A percentile compares a stretch with the other conserved stretches of the same genome.
Evolutionary conservation across 2,329 filamentous ascomycete species (phyloP).

Genomic region (Orbilia javanica): DNA sequence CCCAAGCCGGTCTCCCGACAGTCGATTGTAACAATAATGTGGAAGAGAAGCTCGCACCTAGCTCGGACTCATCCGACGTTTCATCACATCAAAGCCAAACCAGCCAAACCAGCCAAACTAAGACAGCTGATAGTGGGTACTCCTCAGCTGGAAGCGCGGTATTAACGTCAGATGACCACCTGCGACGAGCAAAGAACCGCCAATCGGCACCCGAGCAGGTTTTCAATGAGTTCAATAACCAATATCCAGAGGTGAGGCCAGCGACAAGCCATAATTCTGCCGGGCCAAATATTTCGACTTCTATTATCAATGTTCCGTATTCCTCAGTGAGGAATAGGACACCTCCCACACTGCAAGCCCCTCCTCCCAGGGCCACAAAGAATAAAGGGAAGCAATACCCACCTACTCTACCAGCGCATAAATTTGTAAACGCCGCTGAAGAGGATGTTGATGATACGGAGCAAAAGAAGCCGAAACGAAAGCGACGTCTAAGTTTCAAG

Average conservation of each 20-base stretch:
- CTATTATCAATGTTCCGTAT: slow-evolving; percentile 35
- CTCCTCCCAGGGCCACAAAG: slow-evolving; percentile 7
- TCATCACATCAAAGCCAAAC: slow-evolving; percentile 42
- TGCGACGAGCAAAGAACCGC: slow-evolving; percentile 31
- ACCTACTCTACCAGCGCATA: slow-evolving; percentile 1
- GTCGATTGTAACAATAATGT: neutral
- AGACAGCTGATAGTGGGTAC: slow-evolving; percentile 43
- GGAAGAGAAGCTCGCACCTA: slow-evolving; percentile 36
- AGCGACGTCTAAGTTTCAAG: slow-evolving; percentile 51
- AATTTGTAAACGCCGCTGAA: slow-evolving; percentile 14
- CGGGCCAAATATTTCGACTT: slow-evolving; percentile 8
- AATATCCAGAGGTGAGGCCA: slow-evolving; percentile 46
- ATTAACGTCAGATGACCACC: slow-evolving; percentile 23
- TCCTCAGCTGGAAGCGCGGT: slow-evolving; percentile 38
- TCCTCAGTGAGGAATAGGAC: slow-evolving; percentile 20
- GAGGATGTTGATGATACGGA: slow-evolving; percentile 21
- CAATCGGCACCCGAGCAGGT: slow-evolving; percentile 50
- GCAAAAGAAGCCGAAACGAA: slow-evolving; percentile 47
- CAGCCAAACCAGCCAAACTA: slow-evolving; percentile 34
- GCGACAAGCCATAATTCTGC: slow-evolving; percentile 36
- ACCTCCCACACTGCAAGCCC: slow-evolving; percentile 28
- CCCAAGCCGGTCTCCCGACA: neutral
- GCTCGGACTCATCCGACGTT: slow-evolving; percentile 35
- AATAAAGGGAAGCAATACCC: slow-evolving; percentile 23
- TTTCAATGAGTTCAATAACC: slow-evolving; percentile 19